phyloP scores from a whole-genome alignment of 176 grass and related monocot genomes.

The Tillandsia fasciculata region DNA sequence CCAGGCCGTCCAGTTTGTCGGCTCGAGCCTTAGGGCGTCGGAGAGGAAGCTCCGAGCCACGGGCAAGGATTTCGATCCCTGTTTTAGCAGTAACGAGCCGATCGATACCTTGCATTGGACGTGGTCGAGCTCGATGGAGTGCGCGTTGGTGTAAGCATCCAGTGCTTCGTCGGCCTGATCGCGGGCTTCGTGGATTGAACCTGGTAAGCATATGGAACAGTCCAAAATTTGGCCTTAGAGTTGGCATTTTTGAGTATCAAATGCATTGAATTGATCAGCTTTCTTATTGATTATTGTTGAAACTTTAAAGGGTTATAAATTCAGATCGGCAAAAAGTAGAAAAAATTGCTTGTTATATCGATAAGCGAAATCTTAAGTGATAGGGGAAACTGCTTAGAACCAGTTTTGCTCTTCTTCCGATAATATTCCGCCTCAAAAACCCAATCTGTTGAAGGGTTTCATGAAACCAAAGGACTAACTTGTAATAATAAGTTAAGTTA shows the following conservation, averaged over 20 bases:
- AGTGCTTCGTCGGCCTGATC: constrained; percentile 38
- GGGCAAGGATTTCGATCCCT: constrained; percentile 58
- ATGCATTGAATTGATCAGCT: not conserved
- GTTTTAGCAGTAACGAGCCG: constrained; percentile 55
- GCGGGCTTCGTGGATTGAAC: constrained; percentile 44
- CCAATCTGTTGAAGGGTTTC: not conserved
- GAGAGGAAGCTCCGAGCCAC: constrained; percentile 81
- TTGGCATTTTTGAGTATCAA: not conserved
- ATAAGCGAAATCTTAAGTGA: not conserved
- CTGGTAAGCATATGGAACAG: constrained; percentile 24
- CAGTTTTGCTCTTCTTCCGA: not conserved
- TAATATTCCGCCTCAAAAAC: not conserved
- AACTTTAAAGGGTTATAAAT: not conserved
- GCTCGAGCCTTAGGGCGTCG: constrained; percentile 66
- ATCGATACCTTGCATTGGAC: constrained; percentile 76
- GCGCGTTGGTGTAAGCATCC: constrained; percentile 49
- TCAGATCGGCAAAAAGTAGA: not conserved
- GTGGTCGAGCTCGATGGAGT: constrained; percentile 57
- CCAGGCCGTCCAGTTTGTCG: constrained; percentile 77
- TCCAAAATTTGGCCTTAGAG: not conserved
- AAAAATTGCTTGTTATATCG: not conserved
- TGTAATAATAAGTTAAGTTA: not conserved
- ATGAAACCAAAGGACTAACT: not conserved
- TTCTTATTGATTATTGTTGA: not conserved
- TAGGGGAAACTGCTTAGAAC: not conserved